Base-by-base conservation (phyloP, 805 yeast genomes). In the Blastobotrys parvus region DNA sequence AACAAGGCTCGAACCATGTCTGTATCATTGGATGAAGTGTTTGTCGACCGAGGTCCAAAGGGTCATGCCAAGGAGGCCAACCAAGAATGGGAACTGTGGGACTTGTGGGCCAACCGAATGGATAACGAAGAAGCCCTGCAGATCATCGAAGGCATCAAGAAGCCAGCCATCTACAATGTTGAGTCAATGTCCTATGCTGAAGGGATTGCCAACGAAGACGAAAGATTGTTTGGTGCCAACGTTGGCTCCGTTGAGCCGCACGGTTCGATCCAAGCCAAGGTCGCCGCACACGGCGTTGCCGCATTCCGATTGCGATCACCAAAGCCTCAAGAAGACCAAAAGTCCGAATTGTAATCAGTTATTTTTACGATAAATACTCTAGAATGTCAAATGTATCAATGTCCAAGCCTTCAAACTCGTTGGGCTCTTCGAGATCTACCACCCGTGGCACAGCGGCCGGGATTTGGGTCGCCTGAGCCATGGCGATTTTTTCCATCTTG, bases 251-350 rank as follows among this genome's bases (percentile, higher is more conserved):
- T 48, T 18, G 33, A 27, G 3, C 35, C 46, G 7, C 18, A 35
- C 6, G 51, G 51, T 4, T 20, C 42, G 11, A 25, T 43, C 31
- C 22, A 15, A 4, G 47, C 47, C 18, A 36, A 40, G 8, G 44
- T 48, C 19, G 42, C 45, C 4, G n/a, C 42, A 3, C 52, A 49
- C 30, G 52, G 50, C 16, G 41, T 42, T 20, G 50, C 46, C n/a
- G 20, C 47, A 29, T 47, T 35, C 25, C 23, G 48, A 34, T 25
- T 38, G 34, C n/a, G 41, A 18, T n/a, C n/a, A n/a, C n/a, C n/a
- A n/a, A n/a, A n/a, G n/a, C n/a, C n/a, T n/a, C n/a, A n/a, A n/a
- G n/a, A n/a, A n/a, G n/a, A n/a, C n/a, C n/a, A n/a, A n/a, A n/a
- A n/a, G n/a, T n/a, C n/a, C n/a, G n/a, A n/a, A n/a, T n/a, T n/a